phyloP scores from a whole-genome alignment of 2,329 filamentous ascomycete species.

The Colletotrichum sp. region DNA sequence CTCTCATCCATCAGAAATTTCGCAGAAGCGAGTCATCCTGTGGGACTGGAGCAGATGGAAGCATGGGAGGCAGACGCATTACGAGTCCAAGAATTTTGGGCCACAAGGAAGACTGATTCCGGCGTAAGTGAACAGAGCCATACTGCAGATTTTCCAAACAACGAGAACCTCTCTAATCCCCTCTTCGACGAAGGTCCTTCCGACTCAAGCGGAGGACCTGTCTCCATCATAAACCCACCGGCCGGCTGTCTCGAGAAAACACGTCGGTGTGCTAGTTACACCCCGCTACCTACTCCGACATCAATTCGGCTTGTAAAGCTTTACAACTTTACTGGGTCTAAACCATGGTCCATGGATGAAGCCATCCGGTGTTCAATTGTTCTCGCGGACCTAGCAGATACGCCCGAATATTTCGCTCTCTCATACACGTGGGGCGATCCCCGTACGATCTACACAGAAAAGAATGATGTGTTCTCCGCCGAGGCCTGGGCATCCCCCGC shows the following conservation, averaged over 20 bases:
- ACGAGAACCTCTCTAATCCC: rapidly evolving
- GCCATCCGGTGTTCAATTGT: not conserved
- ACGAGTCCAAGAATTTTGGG: too few species aligned
- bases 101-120: too few species aligned
- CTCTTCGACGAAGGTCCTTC: not conserved
- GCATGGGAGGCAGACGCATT: too few species aligned
- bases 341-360: not conserved
- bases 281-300: not conserved
- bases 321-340: not conserved
- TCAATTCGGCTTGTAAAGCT: not conserved
- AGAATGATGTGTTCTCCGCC: rapidly evolving
- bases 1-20: too few species aligned
- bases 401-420: not conserved
- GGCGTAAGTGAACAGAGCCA: not conserved
- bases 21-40: too few species aligned
- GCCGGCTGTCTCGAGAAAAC: not conserved
- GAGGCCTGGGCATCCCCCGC: not conserved
- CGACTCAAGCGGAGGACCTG: not conserved
- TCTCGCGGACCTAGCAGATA: not conserved
- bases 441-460: not conserved
- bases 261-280: rapidly evolving
- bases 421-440: not conserved
- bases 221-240: not conserved
- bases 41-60: too few species aligned
- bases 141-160: rapidly evolving